phyloP scores from a whole-genome alignment of 1,284 basidiomycete genomes.

The Cutaneotrichosporon dermatis region DNA sequence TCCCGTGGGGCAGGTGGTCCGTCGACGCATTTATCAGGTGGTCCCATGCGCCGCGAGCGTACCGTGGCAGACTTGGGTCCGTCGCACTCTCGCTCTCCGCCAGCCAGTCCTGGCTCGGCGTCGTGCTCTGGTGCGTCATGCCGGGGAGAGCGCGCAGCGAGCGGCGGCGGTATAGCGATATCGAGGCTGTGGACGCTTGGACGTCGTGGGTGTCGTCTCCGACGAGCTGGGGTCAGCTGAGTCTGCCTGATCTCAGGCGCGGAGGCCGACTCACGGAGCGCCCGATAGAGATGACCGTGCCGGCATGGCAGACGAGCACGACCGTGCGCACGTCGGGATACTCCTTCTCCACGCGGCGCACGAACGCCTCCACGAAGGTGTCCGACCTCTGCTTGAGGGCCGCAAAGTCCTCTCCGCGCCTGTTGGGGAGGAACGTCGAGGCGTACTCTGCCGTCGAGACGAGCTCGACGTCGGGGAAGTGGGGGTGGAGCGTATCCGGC shows the following conservation, averaged over 20 bases:
- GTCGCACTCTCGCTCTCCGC: conserved; percentile 14
- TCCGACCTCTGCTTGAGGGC: conserved; percentile 47
- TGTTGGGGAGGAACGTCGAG: conserved; percentile 49
- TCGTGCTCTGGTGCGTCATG: not conserved
- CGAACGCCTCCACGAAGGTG: conserved; percentile 39
- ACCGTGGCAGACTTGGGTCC: conserved; percentile 26
- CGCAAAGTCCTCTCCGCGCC: conserved; percentile 48
- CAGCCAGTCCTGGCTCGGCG: conserved; percentile 11
- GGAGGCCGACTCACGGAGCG: conserved; percentile 39
- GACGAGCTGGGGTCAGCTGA: conserved; percentile 6
- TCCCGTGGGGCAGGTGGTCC: conserved; percentile 41
- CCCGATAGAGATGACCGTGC: conserved; percentile 48
- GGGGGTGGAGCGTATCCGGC: conserved; percentile 1
- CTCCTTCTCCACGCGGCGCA: conserved; percentile 37
- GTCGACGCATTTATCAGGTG: conserved; percentile 37
- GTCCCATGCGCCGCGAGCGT: not conserved
- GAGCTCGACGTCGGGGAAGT: conserved; percentile 26
- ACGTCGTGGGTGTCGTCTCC: conserved; percentile 26
- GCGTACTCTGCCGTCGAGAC: conserved; percentile 31
- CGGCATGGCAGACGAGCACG: conserved; percentile 53
- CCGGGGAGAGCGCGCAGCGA: not conserved
- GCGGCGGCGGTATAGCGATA: conserved; percentile 31
- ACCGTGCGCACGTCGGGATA: conserved; percentile 37
- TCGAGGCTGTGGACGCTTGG: conserved; percentile 40
- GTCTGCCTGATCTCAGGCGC: no score